Evolutionary conservation across 2,329 filamentous ascomycete genomes (phyloP), one percentile per base, ranked within the genome.

Genomic region (Cyclaneusma minus): DNA sequence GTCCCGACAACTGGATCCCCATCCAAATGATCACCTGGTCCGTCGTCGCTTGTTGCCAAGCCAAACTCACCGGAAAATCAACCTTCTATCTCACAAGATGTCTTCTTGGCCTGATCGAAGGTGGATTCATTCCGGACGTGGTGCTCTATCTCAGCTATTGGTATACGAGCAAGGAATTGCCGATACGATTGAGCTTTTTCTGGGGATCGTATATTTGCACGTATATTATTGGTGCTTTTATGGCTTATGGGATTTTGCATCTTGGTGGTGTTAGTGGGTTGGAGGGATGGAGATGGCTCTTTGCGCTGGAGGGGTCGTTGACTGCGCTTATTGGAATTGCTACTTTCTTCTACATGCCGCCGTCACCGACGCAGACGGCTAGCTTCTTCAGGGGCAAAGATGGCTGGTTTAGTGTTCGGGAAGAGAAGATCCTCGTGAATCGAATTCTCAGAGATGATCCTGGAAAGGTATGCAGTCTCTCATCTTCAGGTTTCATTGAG

Each of bases 121-220:
- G 44, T 21, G 51, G 68, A 3, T 75, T 76, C 35, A 74, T 75
- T 30, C 68, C 69, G 5, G 67, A 64, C 41, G 65, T 58, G 22
- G 64, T 74, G 27, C 50, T 73, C 1, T 79, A 77, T 41, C 55
- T 79, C 2, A 69, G 62, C 15, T 81, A 81, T 45, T 82, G 72
- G 50, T 82, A 80, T 49, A 80, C 65, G 7, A 64, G 68, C 3
- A 61, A 58, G 31, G 64, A 79, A 45, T 56, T 81, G 2, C 72
- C 75, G 0, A 59, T 65, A 19, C 60, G 76, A 0, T 52, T 81
- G 13, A 67, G 65, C 27, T 77, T 62, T 51, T 80, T 79, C 48
- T 81, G 74, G 76, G 63, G 40, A 2, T 55, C 66, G 2, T 69
- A 68, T 27, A 53, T 57, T 22, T 45, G 50, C 4, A 58, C 60